Evolutionary conservation across 345 rosid species (phyloP).

Genomic region (Syzygium aqueum): DNA sequence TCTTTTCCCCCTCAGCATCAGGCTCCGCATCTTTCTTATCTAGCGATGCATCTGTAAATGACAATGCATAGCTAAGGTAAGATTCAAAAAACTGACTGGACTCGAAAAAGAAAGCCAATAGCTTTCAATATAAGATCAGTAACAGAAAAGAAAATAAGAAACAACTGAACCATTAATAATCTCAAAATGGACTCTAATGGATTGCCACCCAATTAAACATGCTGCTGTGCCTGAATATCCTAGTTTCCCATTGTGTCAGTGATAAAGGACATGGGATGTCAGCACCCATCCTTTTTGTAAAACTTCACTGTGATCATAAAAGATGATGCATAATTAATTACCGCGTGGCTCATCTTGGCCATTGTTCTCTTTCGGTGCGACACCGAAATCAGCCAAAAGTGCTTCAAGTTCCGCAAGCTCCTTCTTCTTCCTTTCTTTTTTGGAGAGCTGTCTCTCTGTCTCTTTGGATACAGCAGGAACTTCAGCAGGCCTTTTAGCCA

Average conservation of each 20-base stretch:
- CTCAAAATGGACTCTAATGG: background rate
- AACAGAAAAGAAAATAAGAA: background rate
- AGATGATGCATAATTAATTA: background rate
- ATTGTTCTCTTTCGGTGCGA: conserved; percentile 35
- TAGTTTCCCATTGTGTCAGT: background rate
- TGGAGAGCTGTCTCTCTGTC: conserved; percentile 81
- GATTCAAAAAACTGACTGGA: background rate
- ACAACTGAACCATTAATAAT: background rate
- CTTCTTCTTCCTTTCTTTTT: conserved; percentile 82
- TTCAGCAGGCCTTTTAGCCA: conserved; percentile 33
- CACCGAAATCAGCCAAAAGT: conserved; percentile 70
- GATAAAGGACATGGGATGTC: background rate
- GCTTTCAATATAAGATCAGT: background rate
- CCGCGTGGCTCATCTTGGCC: conserved; percentile 27
- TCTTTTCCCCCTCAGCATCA: conserved; percentile 31
- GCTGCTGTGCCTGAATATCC: background rate
- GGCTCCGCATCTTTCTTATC: conserved; percentile 34
- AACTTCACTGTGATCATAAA: background rate
- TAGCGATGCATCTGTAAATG: conserved; percentile 23
- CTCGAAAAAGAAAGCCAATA: conserved; percentile 2
- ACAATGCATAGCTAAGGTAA: background rate
- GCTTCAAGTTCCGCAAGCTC: conserved; percentile 93
- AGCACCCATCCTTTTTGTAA: background rate
- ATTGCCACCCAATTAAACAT: background rate
- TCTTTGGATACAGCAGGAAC: conserved; percentile 50